Evolutionary conservation across 1,284 basidiomycete species (phyloP), one percentile per base, ranked within the genome.

Genomic region (Apiotrichum mycotoxinovorans): DNA sequence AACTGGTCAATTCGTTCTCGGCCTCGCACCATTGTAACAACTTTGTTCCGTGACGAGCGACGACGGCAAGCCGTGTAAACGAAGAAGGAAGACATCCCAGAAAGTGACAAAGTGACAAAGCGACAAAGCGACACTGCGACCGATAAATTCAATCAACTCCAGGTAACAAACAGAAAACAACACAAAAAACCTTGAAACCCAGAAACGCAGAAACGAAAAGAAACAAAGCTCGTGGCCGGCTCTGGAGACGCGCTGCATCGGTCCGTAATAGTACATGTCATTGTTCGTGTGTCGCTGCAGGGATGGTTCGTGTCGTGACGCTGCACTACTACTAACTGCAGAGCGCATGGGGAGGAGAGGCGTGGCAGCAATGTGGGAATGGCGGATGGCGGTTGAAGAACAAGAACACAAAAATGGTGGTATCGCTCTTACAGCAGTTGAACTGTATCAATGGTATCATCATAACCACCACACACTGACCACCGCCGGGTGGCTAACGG

Each of bases 181-280:
- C 30, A 30, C 12, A 12, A 30, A 30, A 34, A n/a, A n/a, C n/a
- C n/a, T n/a, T n/a, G n/a, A n/a, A n/a, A n/a, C n/a, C n/a, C n/a
- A 4, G 18, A 34, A 34, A 33, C 8, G 10, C n/a, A 44, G 7
- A 46, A 11, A 33, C 27, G 11, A 17, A 33, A 46, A 8, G 5
- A 33, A 34, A 26, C 27, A 34, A 46, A 23, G 3, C 22, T 12
- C n/a, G 22, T 42, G 20, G 40, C 40, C 22, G 14, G 5, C 7
- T 22, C 11, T 20, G 25, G 14, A 44, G 22, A 44, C 15, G 25
- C 22, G 9, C 17, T 45, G 23, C 23, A 46, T 46, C 44, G n/a
- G n/a, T 46, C 18, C 11, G 9, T 46, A 35, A 20, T 38, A 40
- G 47, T 49, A 49, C 47, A 49, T 49, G 47, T 49, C 34, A 49